A percentile compares a stretch with the other conserved stretches of the same genome.
Evolutionary conservation across 108 stramenopile genomes (phyloP).

Genomic region (Nitzschia sp.): DNA sequence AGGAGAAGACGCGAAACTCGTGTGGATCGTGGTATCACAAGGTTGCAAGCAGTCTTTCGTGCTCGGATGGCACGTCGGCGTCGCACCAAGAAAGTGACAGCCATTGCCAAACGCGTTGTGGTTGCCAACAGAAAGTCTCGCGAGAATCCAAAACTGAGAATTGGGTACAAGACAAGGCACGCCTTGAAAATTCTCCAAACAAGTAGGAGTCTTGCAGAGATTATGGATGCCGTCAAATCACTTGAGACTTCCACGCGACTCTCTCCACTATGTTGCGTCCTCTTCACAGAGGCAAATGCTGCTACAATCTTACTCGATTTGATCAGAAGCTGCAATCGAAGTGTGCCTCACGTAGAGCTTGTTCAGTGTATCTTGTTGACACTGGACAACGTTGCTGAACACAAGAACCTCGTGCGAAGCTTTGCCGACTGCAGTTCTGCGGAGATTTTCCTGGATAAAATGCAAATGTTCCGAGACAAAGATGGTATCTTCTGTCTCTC

Average conservation of each 20-base stretch:
- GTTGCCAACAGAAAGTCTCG: conserved; percentile 40
- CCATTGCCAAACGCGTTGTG: conserved; percentile 28
- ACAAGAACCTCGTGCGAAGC: conserved; percentile 39
- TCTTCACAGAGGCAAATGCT: conserved; percentile 62
- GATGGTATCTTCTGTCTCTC: conserved; percentile 56
- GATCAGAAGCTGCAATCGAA: conserved; percentile 84
- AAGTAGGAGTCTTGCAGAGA: conserved; percentile 61
- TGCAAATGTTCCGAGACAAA: conserved; percentile 91
- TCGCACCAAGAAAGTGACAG: conserved; percentile 17
- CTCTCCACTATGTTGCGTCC: conserved; percentile 64
- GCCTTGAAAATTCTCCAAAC: conserved; percentile 57
- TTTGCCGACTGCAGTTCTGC: conserved; percentile 48
- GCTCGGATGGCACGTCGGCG: conserved; percentile 9
- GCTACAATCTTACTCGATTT: conserved; percentile 64
- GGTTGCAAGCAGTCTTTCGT: conserved; percentile 38
- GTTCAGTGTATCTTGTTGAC: conserved; percentile 63
- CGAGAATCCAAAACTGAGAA: conserved; percentile 34
- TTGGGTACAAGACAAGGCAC: conserved; percentile 34
- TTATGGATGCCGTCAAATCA: conserved; percentile 65
- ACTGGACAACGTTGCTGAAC: conserved; percentile 70
- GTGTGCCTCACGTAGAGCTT: conserved; percentile 86
- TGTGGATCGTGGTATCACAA: conserved; percentile 9
- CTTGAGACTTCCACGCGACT: conserved; percentile 72
- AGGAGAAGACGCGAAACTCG: conserved; percentile 8
- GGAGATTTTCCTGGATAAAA: conserved; percentile 69